phyloP scores from a whole-genome alignment of 352 stramenopile genomes.

The Globisporangium rhizosaccharum region DNA sequence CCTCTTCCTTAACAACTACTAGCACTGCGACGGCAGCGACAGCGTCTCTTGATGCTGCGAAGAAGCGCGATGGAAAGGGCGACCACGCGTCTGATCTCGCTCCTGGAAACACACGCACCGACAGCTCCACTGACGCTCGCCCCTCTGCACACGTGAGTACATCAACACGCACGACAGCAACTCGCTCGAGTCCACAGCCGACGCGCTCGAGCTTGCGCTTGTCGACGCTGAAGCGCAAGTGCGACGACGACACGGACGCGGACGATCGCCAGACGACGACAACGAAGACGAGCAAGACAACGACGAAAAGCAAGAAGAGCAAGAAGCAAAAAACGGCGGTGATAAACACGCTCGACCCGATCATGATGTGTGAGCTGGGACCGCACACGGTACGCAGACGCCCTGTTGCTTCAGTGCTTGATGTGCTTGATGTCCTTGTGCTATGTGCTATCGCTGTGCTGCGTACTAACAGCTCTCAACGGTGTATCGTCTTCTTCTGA shows the following conservation, averaged over 20 bases:
- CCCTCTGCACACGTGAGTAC: not conserved
- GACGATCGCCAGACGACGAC: constrained; percentile 15
- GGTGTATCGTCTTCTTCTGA: constrained; percentile 1
- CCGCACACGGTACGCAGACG: constrained; percentile 48
- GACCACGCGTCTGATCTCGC: not conserved
- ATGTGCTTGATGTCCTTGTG: not conserved
- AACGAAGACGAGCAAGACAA: constrained; percentile 17
- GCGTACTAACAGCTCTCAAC: constrained; percentile 8
- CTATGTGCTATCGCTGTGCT: not conserved
- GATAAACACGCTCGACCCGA: constrained; percentile 82
- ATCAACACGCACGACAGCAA: not conserved
- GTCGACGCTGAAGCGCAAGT: constrained; percentile 55
- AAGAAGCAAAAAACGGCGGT: constrained; percentile 39
- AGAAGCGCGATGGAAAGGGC: not conserved
- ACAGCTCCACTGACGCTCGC: not conserved
- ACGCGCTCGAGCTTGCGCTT: constrained; percentile 54
- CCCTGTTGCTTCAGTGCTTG: constrained; percentile 4
- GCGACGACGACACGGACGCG: too few relatives aligned
- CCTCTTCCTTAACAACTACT: not conserved
- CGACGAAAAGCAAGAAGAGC: not conserved
- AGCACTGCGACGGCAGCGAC: constrained; percentile 1
- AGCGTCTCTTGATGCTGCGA: not conserved
- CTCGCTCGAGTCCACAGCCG: constrained; percentile 9
- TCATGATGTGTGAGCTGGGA: constrained; percentile 80
- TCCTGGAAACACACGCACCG: not conserved